Base-by-base conservation (phyloP, 2,329 filamentous ascomycete genomes). In the Fusarium ambrosium region DNA sequence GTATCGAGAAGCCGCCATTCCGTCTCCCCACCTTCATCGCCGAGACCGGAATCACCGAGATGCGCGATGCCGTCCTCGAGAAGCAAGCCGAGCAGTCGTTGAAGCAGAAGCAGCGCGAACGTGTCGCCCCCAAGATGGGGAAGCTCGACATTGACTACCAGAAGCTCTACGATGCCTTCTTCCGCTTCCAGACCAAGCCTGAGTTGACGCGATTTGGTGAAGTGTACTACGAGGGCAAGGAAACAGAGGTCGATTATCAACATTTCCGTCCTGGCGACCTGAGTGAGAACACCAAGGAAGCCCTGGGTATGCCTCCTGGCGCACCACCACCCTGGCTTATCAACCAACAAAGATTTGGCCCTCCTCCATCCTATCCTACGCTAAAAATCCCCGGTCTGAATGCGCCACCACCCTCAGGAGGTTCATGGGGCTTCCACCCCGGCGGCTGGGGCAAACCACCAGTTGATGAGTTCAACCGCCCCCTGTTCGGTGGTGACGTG, bases 201-300 rank as follows among this genome's bases (percentile, higher is more conserved):
- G 92, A 95, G 77, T 86, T 99, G 73, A 98, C 97, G 36, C 91
- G 95, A 51, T 99, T 98, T 78, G 97, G 97, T 45, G 97, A 99
- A 83, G 95, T 99, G n/a, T 99, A 99, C 84, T 98, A 98, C 82
- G 97, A 99, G 84, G 97, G 97, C 81, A 99, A 99, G 83, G 97
- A 99, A 82, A 97, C 94, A 80, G 97, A 99, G 84, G 98, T 97
- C 1, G 97, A 98, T 81, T 89, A 97, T 73, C 92, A 94, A 78
- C 94, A 98, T 84, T 90, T 98, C 69, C 92, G 95, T 74, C 94
- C 97, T 1, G 97, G 97, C 39, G 95, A 98, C 78, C 84, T 98
- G 59, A 97, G 92, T 77, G 95, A 98, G 65, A 92, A 94, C 77
- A 89, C 98, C 45, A 96, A 94, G 80, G 96, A 98, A 80, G 96